These are phyloP conservation scores for Meyerozyma carpophila DNA, from an alignment of 1,139 yeast genomes.

Conservation along the genomic window DNA sequence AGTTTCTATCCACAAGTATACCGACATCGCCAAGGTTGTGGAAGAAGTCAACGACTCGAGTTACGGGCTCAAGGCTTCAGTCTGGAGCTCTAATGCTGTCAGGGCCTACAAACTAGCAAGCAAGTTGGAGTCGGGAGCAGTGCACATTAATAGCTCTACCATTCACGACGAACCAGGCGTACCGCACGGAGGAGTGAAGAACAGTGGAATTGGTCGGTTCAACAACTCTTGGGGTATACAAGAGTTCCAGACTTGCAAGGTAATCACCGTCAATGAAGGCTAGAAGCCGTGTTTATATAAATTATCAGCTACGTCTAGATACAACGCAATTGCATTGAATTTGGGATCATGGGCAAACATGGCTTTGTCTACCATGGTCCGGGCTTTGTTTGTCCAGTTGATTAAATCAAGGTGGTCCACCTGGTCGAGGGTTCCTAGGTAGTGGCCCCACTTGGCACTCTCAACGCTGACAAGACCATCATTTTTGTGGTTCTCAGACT, in stretches of 20 bases:
- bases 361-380: conserved; percentile 29
- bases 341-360: conserved; percentile 32
- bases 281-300: conserved; percentile 62
- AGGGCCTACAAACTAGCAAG: conserved; percentile 34
- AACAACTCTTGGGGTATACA: conserved; percentile 47
- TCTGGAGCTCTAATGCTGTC: conserved; percentile 46
- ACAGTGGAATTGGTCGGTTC: conserved; percentile 49
- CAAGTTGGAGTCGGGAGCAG: conserved; percentile 39
- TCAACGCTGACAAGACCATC: conserved; percentile 83
- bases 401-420: conserved; percentile 85
- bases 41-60: conserved; percentile 21
- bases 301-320: conserved; percentile 67
- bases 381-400: conserved; percentile 67
- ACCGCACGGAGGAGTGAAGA: conserved; percentile 55
- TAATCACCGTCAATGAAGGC: conserved; percentile 24
- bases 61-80: conserved; percentile 50
- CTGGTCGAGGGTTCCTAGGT: conserved; percentile 68
- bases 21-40: conserved; percentile 25
- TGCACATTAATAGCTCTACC: conserved; percentile 47
- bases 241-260: conserved; percentile 35
- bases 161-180: conserved; percentile 44
- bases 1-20: conserved; percentile 29
- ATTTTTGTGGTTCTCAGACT: conserved; percentile 45
- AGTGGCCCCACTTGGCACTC: conserved; percentile 77
- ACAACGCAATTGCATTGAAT: conserved; percentile 71